Evolutionary conservation across 768 basidiomycete species (phyloP).

Genomic region (Termitomyces sp.): DNA sequence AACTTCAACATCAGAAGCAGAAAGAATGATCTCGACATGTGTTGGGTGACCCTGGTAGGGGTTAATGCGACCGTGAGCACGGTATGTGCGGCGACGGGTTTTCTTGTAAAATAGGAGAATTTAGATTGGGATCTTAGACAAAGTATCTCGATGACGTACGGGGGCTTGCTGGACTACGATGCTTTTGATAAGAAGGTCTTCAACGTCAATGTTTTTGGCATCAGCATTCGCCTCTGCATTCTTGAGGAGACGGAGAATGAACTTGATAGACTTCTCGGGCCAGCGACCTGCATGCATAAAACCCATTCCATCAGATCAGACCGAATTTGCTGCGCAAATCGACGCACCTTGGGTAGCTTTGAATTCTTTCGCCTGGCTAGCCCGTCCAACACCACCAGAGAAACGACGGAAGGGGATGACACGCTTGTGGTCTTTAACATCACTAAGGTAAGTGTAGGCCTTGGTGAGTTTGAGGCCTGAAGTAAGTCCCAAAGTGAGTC

Average conservation of each 20-base stretch:
- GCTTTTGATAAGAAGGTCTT: constrained; percentile 92
- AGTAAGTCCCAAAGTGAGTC: constrained; percentile 1
- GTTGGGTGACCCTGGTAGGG: constrained; percentile 98
- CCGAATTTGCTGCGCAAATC: background rate
- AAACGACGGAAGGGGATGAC: constrained; percentile 95
- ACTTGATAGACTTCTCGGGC: constrained; percentile 98
- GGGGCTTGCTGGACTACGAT: constrained; percentile 99
- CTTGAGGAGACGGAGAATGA: constrained; percentile 91
- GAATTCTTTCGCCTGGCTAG: constrained; percentile 95
- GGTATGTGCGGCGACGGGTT: constrained; percentile 99
- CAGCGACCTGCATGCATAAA: constrained; percentile 75
- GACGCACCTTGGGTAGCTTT: constrained; percentile 89
- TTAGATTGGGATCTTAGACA: constrained; percentile 3
- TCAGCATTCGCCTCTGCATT: constrained; percentile 99
- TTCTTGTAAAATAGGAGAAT: constrained; percentile 55
- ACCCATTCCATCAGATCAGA: background rate
- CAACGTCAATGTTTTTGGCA: constrained; percentile 90
- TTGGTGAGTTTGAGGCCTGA: constrained; percentile 89
- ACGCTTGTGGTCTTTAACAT: constrained; percentile 96
- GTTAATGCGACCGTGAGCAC: constrained; percentile 96
- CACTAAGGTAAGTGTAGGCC: constrained; percentile 90
- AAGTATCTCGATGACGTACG: constrained; percentile 41
- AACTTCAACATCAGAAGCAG: constrained; percentile 73
- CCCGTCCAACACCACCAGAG: constrained; percentile 91
- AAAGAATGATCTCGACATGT: constrained; percentile 93